A percentile compares a stretch with the other conserved stretches of the same genome.
Conservation (phyloP, 2,329 filamentous ascomycete species). For the Monilinia aucupariae region DNA sequence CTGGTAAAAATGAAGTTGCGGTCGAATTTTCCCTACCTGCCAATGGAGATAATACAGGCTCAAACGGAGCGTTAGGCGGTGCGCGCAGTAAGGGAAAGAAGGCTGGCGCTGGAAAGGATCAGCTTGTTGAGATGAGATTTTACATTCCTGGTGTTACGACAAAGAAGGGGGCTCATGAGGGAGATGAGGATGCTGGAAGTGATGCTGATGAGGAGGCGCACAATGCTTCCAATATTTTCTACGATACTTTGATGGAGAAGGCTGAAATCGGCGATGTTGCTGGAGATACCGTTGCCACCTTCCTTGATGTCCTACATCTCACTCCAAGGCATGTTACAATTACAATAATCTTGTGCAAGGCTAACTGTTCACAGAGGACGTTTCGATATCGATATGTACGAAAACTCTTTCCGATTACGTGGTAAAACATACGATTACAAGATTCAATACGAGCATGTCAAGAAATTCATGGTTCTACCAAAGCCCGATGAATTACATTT, state of each 20-base stretch:
- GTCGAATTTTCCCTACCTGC: conserved; percentile 82
- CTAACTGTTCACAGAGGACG: conserved; percentile 64
- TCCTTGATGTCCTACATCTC: conserved; percentile 92
- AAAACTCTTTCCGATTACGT: conserved; percentile 90
- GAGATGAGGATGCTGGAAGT: conserved; percentile 68
- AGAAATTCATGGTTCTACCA: conserved; percentile 97
- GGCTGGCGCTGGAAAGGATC: conserved; percentile 80
- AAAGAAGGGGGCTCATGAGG: conserved; percentile 57
- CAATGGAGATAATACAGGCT: conserved; percentile 65
- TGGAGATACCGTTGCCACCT: conserved; percentile 96
- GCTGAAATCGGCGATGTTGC: conserved; percentile 98
- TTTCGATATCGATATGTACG: conserved; percentile 99
- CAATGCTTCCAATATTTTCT: conserved; percentile 95
- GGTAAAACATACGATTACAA: conserved; percentile 99
- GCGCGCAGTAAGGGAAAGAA: conserved; percentile 77
- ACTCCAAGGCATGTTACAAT: conserved; percentile 66
- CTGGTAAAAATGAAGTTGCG: conserved; percentile 94
- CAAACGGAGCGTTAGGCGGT: conserved; percentile 68
- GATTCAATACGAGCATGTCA: conserved; percentile 95
- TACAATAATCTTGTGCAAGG: background rate
- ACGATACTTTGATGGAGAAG: conserved; percentile 96
- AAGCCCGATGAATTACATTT: conserved; percentile 98
- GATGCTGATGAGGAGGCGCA: conserved; percentile 69
- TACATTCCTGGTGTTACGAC: conserved; percentile 91
- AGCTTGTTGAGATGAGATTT: conserved; percentile 97